phyloP scores from a whole-genome alignment of 1,139 yeast species.

The Ogataea hybrid region DNA sequence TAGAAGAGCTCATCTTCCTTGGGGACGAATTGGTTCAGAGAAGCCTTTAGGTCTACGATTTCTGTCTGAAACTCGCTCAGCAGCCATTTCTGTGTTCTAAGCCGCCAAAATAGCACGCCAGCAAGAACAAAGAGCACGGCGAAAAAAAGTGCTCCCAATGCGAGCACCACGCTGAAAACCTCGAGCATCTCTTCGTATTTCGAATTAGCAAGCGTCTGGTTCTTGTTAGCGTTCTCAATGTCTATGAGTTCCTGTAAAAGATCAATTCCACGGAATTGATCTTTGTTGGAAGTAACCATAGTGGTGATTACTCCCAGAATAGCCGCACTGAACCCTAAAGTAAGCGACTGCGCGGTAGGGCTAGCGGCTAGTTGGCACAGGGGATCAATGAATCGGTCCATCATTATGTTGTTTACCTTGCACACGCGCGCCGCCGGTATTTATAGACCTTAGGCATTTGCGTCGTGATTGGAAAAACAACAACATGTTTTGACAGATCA shows the following conservation, averaged over 20 bases:
- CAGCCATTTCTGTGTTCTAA: neutral
- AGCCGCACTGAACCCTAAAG: slow-evolving; percentile 19
- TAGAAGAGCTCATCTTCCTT: slow-evolving; percentile 17
- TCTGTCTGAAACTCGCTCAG: neutral
- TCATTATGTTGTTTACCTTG: neutral
- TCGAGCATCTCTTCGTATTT: slow-evolving; percentile 15
- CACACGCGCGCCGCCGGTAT: neutral
- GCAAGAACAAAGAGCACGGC: slow-evolving; percentile 1
- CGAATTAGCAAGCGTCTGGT: slow-evolving; percentile 7
- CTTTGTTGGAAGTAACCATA: slow-evolving; percentile 5
- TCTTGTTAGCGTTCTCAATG: slow-evolving; percentile 17
- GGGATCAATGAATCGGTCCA: slow-evolving; percentile 6
- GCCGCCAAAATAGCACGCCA: neutral
- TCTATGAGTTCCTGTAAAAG: slow-evolving; percentile 16
- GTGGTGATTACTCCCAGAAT: slow-evolving; percentile 18
- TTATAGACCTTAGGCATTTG: neutral
- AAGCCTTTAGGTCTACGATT: neutral
- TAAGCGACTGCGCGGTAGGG: slow-evolving; percentile 16
- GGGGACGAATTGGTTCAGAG: slow-evolving; percentile 7
- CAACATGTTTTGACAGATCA: slow-evolving; percentile 7
- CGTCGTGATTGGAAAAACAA: slow-evolving; percentile 1
- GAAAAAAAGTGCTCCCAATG: slow-evolving; percentile 4
- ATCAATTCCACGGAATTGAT: slow-evolving; percentile 9
- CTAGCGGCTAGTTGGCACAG: slow-evolving; percentile 7
- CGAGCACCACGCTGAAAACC: slow-evolving; percentile 10